A percentile compares a stretch with the other conserved stretches of the same genome.
These are phyloP conservation scores for Cordyceps militaris DNA, from an alignment of 2,329 filamentous ascomycete genomes.

Conservation along the genomic window DNA sequence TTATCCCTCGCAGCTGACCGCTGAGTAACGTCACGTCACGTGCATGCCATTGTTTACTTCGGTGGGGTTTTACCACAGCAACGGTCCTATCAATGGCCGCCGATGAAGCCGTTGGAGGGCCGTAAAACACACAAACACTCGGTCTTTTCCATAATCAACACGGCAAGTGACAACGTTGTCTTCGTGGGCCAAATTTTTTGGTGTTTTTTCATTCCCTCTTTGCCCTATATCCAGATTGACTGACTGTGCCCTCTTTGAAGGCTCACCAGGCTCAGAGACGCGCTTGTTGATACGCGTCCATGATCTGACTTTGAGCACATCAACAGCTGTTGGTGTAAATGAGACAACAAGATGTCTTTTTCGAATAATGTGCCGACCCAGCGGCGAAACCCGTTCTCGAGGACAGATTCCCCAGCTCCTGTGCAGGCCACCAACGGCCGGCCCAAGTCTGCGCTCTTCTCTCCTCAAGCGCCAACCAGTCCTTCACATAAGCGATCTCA, in stretches of 20 bases:
- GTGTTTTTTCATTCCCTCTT: constrained; percentile 12
- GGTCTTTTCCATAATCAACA: background rate
- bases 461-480: constrained; percentile 34
- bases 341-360: constrained; percentile 27
- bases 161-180: background rate
- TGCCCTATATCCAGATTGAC: constrained; percentile 14
- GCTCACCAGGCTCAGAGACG: constrained; percentile 1
- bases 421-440: constrained; percentile 45
- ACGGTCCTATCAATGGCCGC: constrained; percentile 15
- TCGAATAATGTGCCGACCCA: constrained; percentile 41
- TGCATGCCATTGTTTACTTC: constrained; percentile 25
- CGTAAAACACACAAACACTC: background rate
- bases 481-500: constrained; percentile 60
- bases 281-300: constrained; percentile 21
- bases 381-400: constrained; percentile 73
- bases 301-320: constrained; percentile 16
- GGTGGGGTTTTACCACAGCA: constrained; percentile 21
- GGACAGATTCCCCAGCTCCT: constrained; percentile 61
- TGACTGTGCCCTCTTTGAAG: constrained; percentile 6
- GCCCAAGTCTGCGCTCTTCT: constrained; percentile 70
- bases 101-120: background rate
- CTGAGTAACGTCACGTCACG: constrained; percentile 16
- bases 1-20: background rate
- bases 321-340: constrained; percentile 22
- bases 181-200: background rate